These are phyloP conservation scores for Oryza brachyantha DNA, from an alignment of 176 grass and related monocot species.

Conservation along the genomic window DNA sequence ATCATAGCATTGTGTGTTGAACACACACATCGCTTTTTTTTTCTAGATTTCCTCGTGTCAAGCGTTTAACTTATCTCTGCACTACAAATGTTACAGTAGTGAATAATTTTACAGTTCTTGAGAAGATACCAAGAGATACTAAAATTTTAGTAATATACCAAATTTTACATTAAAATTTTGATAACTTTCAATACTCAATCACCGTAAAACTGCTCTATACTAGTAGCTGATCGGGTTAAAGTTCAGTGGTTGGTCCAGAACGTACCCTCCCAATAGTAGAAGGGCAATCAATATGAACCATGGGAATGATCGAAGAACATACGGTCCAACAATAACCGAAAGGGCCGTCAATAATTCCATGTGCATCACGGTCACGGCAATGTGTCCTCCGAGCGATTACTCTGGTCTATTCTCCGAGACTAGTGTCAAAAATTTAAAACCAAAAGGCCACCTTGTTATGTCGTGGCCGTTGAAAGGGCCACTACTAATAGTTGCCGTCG, in stretches of 20 bases:
- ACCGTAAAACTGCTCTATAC: too few species aligned
- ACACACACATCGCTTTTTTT: not conserved
- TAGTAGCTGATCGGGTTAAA: not conserved
- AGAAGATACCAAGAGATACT: too few species aligned
- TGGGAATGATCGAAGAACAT: not conserved
- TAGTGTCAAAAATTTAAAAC: not conserved
- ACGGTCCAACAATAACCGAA: not conserved
- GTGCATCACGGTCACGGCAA: not conserved
- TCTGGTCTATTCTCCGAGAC: not conserved
- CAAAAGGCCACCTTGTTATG: not conserved
- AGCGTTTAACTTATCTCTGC: not conserved
- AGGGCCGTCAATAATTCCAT: not conserved
- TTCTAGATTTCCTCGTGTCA: not conserved
- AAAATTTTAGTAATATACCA: too few species aligned
- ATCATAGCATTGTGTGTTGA: not conserved
- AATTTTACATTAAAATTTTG: too few species aligned
- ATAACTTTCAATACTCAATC: too few species aligned
- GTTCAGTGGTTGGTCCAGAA: not conserved
- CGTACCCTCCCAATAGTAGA: too few species aligned
- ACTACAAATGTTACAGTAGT: not conserved
- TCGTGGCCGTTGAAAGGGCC: slow-evolving; percentile 14
- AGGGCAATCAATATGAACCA: not conserved
- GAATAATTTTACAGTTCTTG: too few species aligned
- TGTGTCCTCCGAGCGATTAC: not conserved
- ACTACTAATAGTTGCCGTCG: not conserved